A percentile compares a stretch with the other conserved stretches of the same genome.
Evolutionary conservation across 768 basidiomycete genomes (phyloP).

Genomic region (Pisolithus microcarpus): DNA sequence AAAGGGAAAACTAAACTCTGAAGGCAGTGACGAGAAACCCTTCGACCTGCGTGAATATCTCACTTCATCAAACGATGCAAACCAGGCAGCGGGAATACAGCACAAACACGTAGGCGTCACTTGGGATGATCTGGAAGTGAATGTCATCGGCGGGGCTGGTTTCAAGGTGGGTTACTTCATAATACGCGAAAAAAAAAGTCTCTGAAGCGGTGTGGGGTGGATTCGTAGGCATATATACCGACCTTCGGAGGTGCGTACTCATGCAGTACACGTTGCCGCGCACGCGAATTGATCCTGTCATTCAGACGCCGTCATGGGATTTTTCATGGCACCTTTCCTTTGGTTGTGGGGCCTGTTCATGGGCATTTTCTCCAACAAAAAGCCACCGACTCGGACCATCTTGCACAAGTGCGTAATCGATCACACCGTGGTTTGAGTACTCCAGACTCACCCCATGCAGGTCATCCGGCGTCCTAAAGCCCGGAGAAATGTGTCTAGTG

Average conservation of each 20-base stretch:
- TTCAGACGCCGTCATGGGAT: conserved; percentile 45
- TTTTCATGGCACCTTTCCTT: conserved; percentile 46
- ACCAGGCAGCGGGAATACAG: conserved; percentile 57
- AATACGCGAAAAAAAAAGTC: not conserved
- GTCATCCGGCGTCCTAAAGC: conserved; percentile 61
- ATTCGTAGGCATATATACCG: conserved; percentile 40
- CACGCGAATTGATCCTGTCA: not conserved
- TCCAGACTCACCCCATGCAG: conserved; percentile 24
- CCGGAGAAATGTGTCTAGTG: conserved; percentile 84
- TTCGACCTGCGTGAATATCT: conserved; percentile 69
- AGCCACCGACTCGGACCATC: conserved; percentile 42
- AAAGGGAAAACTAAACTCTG: conserved; percentile 7
- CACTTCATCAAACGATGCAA: conserved; percentile 57
- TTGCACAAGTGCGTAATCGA: conserved; percentile 44
- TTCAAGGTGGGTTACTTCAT: conserved; percentile 39
- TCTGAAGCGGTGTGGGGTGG: not conserved
- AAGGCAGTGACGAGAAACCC: conserved; percentile 12
- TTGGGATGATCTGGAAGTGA: conserved; percentile 64
- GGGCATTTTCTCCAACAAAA: conserved; percentile 32
- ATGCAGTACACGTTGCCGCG: not conserved
- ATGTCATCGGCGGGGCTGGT: conserved; percentile 47
- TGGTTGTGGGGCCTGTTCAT: conserved; percentile 39
- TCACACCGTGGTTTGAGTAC: too few relatives aligned
- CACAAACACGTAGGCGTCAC: conserved; percentile 72
- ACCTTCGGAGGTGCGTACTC: conserved; percentile 50